Evolutionary conservation across 2,329 filamentous ascomycete genomes (phyloP).

Genomic region (Paecilomyces sp.): DNA sequence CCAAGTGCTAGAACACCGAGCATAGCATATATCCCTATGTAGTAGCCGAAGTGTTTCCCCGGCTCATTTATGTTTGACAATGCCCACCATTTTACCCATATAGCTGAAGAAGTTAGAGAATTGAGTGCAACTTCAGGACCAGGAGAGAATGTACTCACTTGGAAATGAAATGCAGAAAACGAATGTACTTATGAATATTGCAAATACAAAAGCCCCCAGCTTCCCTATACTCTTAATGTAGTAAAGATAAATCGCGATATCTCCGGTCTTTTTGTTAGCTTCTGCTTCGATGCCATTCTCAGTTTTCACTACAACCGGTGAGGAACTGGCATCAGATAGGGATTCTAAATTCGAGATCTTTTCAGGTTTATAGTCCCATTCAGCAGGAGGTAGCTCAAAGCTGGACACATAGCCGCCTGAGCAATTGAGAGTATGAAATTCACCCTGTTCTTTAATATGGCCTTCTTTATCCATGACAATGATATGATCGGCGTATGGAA

Average conservation of each 20-base stretch:
- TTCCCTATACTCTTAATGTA: constrained; percentile 33
- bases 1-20: constrained; percentile 30
- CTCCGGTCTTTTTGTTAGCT: constrained; percentile 29
- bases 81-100: constrained; percentile 39
- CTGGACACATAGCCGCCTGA: constrained; percentile 35
- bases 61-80: constrained; percentile 27
- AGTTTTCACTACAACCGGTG: constrained; percentile 5
- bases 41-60: constrained; percentile 27
- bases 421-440: constrained; percentile 27
- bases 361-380: constrained; percentile 21
- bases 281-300: constrained; percentile 16
- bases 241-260: constrained; percentile 36
- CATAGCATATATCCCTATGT: constrained; percentile 33
- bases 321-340: constrained; percentile 3
- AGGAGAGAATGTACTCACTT: constrained; percentile 14
- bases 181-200: constrained; percentile 29
- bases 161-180: constrained; percentile 36
- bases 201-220: constrained; percentile 26
- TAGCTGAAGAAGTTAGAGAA: constrained; percentile 12
- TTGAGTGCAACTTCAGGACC: neutral
- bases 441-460: constrained; percentile 35
- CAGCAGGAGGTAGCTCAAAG: constrained; percentile 25
- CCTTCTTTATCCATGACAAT: constrained; percentile 32
- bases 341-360: constrained; percentile 6
- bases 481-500: constrained; percentile 37